phyloP scores from a whole-genome alignment of 176 grass and related monocot species.

The Musa acuminata region DNA sequence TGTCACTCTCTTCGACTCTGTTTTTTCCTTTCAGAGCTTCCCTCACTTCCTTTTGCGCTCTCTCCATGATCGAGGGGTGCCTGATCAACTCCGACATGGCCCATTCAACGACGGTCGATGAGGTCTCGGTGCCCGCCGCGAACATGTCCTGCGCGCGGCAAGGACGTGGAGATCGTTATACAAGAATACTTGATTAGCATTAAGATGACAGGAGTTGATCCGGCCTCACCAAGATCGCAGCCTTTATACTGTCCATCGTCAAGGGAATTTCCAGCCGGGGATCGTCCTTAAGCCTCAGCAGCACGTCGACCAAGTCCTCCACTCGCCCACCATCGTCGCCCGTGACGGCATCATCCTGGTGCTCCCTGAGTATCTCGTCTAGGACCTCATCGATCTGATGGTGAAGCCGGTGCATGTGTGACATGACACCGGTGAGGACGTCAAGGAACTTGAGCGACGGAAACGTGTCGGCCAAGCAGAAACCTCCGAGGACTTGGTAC shows the following conservation, averaged over 20 bases:
- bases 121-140: not conserved
- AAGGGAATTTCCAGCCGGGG: not conserved
- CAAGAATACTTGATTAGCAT: no score
- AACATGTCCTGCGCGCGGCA: not conserved
- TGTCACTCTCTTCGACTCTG: not conserved
- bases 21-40: not conserved
- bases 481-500: not conserved
- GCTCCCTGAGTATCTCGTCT: not conserved
- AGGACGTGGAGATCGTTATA: not conserved
- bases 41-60: not conserved
- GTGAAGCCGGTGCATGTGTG: not conserved
- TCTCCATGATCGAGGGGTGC: not conserved
- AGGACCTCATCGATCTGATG: not conserved
- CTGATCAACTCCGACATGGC: not conserved
- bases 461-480: not conserved
- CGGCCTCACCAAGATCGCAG: not conserved
- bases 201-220: no score
- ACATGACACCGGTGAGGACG: not conserved
- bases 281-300: not conserved
- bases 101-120: not conserved
- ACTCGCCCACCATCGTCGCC: not conserved
- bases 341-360: not conserved
- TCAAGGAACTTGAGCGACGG: not conserved
- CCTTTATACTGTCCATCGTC: not conserved
- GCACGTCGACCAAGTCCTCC: not conserved